Evolutionary conservation across 768 basidiomycete genomes (phyloP), one percentile per base, ranked within the genome.

Genomic region (Podaxis mareebaensis): DNA sequence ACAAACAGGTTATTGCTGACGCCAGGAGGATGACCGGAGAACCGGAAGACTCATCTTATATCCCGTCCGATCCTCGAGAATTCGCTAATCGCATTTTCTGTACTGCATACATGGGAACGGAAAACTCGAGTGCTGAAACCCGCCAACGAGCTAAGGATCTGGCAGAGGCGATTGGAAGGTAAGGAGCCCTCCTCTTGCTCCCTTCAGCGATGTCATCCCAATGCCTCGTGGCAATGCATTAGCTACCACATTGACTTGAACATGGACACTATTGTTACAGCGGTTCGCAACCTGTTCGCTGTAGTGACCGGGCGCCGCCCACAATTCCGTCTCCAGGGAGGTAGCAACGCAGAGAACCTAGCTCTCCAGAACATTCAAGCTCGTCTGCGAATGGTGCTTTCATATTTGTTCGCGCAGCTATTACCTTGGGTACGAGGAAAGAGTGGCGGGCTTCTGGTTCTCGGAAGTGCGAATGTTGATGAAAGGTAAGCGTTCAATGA

Each of bases 281-380:
- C 95, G 6, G 86, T 98, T 5, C 85, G 88, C 63, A 86, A 88
- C 60, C 77, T 99, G 55, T 99, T 99, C 73, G 76, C 81, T 1
- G 80, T 93, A 64, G 91, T 98, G 7, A 98, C 96, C 15, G 81
- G 82, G 3, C 67, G 67, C 52, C 73, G 75, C 30, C 84, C 84
- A 4, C 85, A 83, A 59, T 99, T 95, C 77, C 86, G 89, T 56
- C 89, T 85, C 1, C 92, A 97, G 64, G 97, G 97, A 2, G 97
- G 97, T 0, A 81, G 86, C 5, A 75, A 76, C 20, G 91, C 93
- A 13, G 97, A 99, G 81, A 99, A 99, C 73, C 79, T 99, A 24
- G 97, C 97, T 4, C 77, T 99, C 74, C 97, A 99, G 75, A 99
- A 99, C 71, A 99, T 99, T 44, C 96, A 96, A 89, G 97, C 97